Evolutionary conservation across 495 filamentous ascomycete genomes (phyloP), one percentile per base, ranked within the genome.

Genomic region (Neurospora pannonica): DNA sequence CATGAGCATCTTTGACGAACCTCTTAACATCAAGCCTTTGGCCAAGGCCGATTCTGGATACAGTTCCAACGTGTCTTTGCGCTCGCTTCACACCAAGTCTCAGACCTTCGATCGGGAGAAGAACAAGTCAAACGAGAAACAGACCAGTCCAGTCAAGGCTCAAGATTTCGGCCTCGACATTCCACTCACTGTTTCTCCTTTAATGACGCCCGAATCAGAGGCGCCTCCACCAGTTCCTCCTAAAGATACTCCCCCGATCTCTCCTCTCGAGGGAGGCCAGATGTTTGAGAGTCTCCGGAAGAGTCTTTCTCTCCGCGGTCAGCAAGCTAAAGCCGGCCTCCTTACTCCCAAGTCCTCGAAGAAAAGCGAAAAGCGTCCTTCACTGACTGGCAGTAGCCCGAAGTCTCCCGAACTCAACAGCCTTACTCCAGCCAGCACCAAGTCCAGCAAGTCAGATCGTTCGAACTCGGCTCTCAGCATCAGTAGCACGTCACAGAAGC

Each of bases 21-120:
- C 37, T 28, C 76, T 79, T 3, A 79, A 81, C 39, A 67, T 17
- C 54, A 85, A 84, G 43, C 78, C 82, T 13, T 74, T 88, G 21
- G 82, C 85, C 9, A 88, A 88, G 67, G 86, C 86, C 38, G 87
- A 89, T 72, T 88, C 85, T n/a, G 87, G 87, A 24, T 89, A 89
- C 70, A 87, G 87, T 76, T 88, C 86, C 7, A 87, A 84, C 71
- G 81, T 85, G 5, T 88, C 87, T 17, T 75, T 87, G 28, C 82
- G 84, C 24, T 87, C 86, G 0, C 83, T 87, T 60, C 82, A 83
- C 34, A 15, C 70, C 38, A 79, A 78, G 69, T 5, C 69, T 6
- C 78, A 74, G 31, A 31, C 21, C 21, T 13, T 31, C 10, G 75
- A 77, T 21, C 70, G 38, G 17, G 74, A 75, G n/a, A 17, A 38